Evolutionary conservation across 129 eudicot genomes (phyloP).

Genomic region (Cynara cardunculus): DNA sequence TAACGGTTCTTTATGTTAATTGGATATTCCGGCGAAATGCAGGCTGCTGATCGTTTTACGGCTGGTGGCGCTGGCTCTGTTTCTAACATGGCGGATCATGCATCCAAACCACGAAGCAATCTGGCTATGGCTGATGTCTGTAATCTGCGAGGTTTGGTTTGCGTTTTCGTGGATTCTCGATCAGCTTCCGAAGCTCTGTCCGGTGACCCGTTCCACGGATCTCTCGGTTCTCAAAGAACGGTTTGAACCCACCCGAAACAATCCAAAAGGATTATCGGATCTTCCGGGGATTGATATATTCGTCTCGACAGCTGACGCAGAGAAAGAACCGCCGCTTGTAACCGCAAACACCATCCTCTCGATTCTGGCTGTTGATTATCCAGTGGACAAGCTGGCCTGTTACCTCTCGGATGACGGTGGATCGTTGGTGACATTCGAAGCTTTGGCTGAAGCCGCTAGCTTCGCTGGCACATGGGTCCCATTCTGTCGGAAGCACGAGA

Average conservation of each 20-base stretch:
- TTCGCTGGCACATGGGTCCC: slow-evolving; percentile 69
- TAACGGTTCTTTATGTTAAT: neutral
- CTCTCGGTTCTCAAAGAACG: slow-evolving; percentile 82
- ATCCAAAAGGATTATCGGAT: slow-evolving; percentile 80
- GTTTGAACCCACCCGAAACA: slow-evolving; percentile 59
- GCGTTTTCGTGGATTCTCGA: slow-evolving; percentile 95
- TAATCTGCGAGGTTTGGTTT: slow-evolving; percentile 91
- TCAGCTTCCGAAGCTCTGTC: slow-evolving; percentile 96
- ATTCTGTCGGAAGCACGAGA: slow-evolving; percentile 57
- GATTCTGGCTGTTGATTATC: slow-evolving; percentile 54
- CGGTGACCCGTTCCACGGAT: slow-evolving; percentile 77
- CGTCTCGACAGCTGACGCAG: slow-evolving; percentile 69
- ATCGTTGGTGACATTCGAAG: slow-evolving; percentile 65
- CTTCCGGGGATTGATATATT: slow-evolving; percentile 77
- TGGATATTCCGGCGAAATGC: slow-evolving; percentile 2
- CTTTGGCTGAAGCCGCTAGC: slow-evolving; percentile 74
- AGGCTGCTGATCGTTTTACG: slow-evolving; percentile 87
- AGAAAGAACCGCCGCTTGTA: slow-evolving; percentile 57
- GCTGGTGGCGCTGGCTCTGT: slow-evolving; percentile 69
- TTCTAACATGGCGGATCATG: slow-evolving; percentile 85
- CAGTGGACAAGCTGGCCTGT: slow-evolving; percentile 58
- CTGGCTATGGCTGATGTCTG: slow-evolving; percentile 98
- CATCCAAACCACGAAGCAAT: slow-evolving; percentile 90
- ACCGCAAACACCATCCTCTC: slow-evolving; percentile 58
- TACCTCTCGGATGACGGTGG: slow-evolving; percentile 74